Evolutionary conservation across 352 stramenopile genomes (phyloP).

Genomic region (Phytophthora ohioensis): DNA sequence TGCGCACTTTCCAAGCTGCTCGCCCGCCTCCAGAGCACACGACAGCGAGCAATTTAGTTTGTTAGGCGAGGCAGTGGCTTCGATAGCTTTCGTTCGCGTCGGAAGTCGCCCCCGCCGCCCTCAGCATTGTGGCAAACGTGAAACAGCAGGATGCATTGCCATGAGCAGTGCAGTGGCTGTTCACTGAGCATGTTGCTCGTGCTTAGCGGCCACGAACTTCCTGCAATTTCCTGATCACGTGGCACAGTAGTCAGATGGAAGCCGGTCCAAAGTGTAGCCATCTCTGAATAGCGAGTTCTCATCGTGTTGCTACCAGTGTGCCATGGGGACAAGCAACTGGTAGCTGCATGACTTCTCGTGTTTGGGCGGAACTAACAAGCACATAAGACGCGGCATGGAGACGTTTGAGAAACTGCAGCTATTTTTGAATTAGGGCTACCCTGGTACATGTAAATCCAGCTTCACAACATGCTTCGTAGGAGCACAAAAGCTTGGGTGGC

Average conservation of each 20-base stretch:
- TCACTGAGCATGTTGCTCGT: not conserved
- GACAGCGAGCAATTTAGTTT: slow-evolving; percentile 4
- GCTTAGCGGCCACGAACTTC: slow-evolving; percentile 1
- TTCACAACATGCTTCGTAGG: too few species aligned
- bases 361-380: not conserved
- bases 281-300: slow-evolving; percentile 1
- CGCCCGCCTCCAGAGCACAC: slow-evolving; percentile 7
- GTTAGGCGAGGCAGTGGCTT: not conserved
- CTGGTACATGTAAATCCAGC: too few species aligned
- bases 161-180: not conserved
- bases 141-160: slow-evolving; percentile 8
- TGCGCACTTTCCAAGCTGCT: slow-evolving; percentile 7
- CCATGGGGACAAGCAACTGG: not conserved
- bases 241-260: slow-evolving; percentile 5
- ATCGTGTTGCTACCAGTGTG: not conserved
- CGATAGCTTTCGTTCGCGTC: slow-evolving; percentile 24
- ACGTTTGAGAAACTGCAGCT: too few species aligned
- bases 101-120: not conserved
- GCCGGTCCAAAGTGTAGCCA: slow-evolving; percentile 34
- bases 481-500: too few species aligned
- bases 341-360: not conserved
- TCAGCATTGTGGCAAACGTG: slow-evolving; percentile 3
- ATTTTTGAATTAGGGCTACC: too few species aligned
- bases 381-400: not conserved
- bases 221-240: slow-evolving; percentile 27